Evolutionary conservation across 257 asterid genomes (phyloP).

Genomic region (Solanum pennellii): DNA sequence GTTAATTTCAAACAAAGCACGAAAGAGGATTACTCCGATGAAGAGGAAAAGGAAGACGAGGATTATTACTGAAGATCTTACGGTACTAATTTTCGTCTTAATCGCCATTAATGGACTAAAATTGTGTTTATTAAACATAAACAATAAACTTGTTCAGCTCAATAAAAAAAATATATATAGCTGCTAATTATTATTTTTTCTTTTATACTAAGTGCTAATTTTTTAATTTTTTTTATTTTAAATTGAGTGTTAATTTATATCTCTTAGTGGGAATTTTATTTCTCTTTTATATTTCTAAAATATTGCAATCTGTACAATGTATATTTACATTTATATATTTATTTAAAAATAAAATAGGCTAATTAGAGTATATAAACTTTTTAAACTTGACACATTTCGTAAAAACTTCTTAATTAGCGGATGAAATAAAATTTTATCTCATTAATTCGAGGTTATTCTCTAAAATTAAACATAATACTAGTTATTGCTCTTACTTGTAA

Average conservation of each 20-base stretch:
- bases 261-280: neutral
- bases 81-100: neutral
- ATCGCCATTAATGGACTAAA: constrained; percentile 16
- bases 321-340: neutral
- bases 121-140: neutral
- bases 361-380: neutral
- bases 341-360: neutral
- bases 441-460: neutral
- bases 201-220: neutral
- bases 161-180: neutral
- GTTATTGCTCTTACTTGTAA: neutral
- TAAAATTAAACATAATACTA: neutral
- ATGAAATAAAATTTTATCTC: neutral
- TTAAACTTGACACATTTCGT: neutral
- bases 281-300: neutral
- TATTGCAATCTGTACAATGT: neutral
- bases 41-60: constrained; percentile 29
- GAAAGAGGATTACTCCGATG: constrained; percentile 54
- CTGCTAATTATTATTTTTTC: neutral
- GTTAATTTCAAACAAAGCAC: constrained; percentile 16
- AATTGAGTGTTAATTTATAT: neutral
- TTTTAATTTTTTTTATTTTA: neutral
- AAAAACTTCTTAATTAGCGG: neutral
- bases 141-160: neutral
- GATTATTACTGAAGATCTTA: constrained; percentile 36